Percentiles rank a stretch among this genome's conserved stretches.
phyloP scores from a whole-genome alignment of 2,329 filamentous ascomycete genomes.

The Orbilia quercus region DNA sequence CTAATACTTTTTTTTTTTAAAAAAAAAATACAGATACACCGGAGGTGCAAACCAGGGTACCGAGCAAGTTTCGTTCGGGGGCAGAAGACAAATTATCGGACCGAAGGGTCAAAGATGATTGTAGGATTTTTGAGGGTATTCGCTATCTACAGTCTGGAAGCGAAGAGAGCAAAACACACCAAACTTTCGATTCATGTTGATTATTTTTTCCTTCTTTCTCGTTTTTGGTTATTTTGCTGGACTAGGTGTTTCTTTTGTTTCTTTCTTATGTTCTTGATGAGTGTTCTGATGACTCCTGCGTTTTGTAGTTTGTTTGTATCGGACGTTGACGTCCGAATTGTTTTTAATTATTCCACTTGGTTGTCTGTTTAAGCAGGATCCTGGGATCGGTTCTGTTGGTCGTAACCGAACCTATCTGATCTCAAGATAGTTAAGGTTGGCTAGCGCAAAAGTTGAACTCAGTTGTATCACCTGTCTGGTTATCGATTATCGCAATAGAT shows the following conservation, averaged over 20 bases:
- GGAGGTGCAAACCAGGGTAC: slow-evolving; percentile 59
- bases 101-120: slow-evolving; percentile 51
- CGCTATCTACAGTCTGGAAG: neutral
- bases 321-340: too few species aligned
- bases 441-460: too few species aligned
- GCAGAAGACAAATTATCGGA: slow-evolving; percentile 59
- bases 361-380: too few species aligned
- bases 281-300: slow-evolving; percentile 7
- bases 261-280: neutral
- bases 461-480: too few species aligned
- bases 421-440: too few species aligned
- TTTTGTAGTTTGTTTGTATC: neutral
- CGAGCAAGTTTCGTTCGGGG: slow-evolving; percentile 58
- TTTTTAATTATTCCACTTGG: too few species aligned
- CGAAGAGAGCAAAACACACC: neutral
- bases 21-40: slow-evolving; percentile 56
- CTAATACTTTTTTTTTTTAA: slow-evolving; percentile 1
- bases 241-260: neutral
- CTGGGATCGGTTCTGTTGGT: too few species aligned
- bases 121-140: neutral
- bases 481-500: too few species aligned
- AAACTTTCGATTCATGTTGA: neutral
- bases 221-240: neutral
- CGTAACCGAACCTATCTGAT: too few species aligned
- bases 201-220: slow-evolving; percentile 1